A percentile compares a stretch with the other conserved stretches of the same genome.
These are phyloP conservation scores for Marasmius fiardii DNA, from an alignment of 1,284 basidiomycete genomes.

Conservation along the genomic window DNA sequence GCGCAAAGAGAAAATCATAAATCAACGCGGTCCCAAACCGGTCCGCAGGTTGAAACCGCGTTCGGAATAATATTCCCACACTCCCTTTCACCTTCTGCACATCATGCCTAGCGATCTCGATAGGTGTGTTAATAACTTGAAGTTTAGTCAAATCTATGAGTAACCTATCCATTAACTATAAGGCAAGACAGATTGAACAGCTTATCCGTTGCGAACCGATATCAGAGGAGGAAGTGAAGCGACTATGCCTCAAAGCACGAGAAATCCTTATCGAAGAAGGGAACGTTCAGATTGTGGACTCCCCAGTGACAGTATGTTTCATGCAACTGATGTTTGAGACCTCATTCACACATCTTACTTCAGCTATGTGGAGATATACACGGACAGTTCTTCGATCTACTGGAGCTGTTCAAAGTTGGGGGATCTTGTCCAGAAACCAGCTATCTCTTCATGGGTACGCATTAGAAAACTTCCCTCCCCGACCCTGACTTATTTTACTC, in stretches of 20 bases:
- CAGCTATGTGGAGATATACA: slow-evolving; percentile 99
- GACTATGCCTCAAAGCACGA: slow-evolving; percentile 91
- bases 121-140: slow-evolving; percentile 27
- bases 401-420: slow-evolving; percentile 96
- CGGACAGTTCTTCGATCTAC: slow-evolving; percentile 96
- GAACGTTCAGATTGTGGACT: slow-evolving; percentile 95
- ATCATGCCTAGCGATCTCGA: slow-evolving; percentile 42
- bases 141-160: neutral
- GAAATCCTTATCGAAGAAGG: slow-evolving; percentile 97
- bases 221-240: slow-evolving; percentile 89
- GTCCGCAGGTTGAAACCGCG: neutral
- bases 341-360: slow-evolving; percentile 1
- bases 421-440: slow-evolving; percentile 95
- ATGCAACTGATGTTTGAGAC: slow-evolving; percentile 8
- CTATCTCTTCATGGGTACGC: slow-evolving; percentile 97
- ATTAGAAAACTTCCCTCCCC: neutral
- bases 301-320: slow-evolving; percentile 84
- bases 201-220: slow-evolving; percentile 90
- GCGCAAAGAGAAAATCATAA: neutral
- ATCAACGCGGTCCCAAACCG: neutral
- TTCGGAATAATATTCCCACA: too few relatives aligned
- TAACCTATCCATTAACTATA: neutral
- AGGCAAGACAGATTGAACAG: slow-evolving; percentile 77
- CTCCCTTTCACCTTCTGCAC: too few relatives aligned
- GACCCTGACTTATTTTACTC: neutral